Percentiles rank a stretch among this genome's conserved stretches.
Evolutionary conservation across 129 eudicot genomes (phyloP).

Genomic region (sunflower (Helianthus annuus)): DNA sequence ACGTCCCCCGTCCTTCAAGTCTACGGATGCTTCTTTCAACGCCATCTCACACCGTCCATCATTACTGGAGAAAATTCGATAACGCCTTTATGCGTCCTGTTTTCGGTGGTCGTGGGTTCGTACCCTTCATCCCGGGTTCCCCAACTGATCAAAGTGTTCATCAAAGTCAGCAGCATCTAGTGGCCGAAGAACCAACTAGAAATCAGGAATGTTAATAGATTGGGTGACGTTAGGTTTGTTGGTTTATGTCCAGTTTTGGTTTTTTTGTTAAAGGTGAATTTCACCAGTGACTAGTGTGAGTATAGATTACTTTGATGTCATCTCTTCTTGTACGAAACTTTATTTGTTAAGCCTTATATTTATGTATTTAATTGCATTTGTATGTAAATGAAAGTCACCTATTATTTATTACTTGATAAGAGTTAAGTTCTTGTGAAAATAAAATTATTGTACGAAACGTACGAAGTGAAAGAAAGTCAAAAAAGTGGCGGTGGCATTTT

Average conservation of each 20-base stretch:
- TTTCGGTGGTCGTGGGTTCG: slow-evolving; percentile 95
- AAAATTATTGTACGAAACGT: too few species aligned
- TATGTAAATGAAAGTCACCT: slow-evolving; percentile 4
- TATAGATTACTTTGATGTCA: too few species aligned
- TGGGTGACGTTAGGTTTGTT: slow-evolving; percentile 18
- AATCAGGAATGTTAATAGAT: slow-evolving; percentile 23
- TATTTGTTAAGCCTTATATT: neutral
- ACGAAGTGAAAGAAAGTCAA: too few species aligned
- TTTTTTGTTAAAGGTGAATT: neutral
- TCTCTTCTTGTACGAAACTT: too few species aligned
- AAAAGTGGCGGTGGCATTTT: too few species aligned
- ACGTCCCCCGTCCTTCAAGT: slow-evolving; percentile 59
- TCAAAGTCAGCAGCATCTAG: slow-evolving; percentile 37
- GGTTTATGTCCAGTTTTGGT: slow-evolving; percentile 34
- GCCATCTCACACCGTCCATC: slow-evolving; percentile 73
- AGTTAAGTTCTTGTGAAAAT: too few species aligned
- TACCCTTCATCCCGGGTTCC: slow-evolving; percentile 76
- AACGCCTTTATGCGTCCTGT: slow-evolving; percentile 88
- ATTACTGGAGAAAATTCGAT: slow-evolving; percentile 91
- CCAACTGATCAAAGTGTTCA: slow-evolving; percentile 59
- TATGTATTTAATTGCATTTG: slow-evolving; percentile 10
- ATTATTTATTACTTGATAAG: neutral
- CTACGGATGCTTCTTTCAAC: slow-evolving; percentile 63
- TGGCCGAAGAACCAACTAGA: slow-evolving; percentile 30
- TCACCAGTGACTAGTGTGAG: slow-evolving; percentile 5